Base-by-base conservation (phyloP, 768 basidiomycete species). In the Paxillus involutus region DNA sequence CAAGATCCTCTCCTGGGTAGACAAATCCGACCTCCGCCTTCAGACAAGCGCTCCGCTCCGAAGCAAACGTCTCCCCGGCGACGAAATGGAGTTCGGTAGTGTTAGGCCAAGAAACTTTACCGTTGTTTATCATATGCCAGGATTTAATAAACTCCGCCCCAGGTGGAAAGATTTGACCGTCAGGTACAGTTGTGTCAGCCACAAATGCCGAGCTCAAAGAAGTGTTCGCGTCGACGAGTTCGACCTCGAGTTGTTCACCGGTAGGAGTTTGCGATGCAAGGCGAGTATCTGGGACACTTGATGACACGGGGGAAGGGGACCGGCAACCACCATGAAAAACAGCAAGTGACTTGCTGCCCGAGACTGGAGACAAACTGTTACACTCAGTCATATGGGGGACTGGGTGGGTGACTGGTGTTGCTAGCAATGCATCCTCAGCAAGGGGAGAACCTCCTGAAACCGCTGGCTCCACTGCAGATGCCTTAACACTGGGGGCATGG, bases 91-190 rank as follows among this genome's bases (percentile, higher is more conserved):
- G 69, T 61, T 84, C 78, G 0, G 91, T 91, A 12, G 73, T 70
- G 26, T 79, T 76, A 1, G 88, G 88, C 91, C 90, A 94, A 17
- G 83, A 77, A 6, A 67, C 51, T 13, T 60, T 63, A 14, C 90
- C 85, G 59, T 79, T 79, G 61, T 94, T 94, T 30, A 76, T 57
- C 75, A 93, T 78, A 52, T 77, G 75, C 91, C 91, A 94, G 19
- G 83, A 83, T 71, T 93, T 94, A 51, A 91, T 80, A 62, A 94
- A 94, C 65, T 89, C 89, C 0, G 89, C 89, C 33, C 91, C 91
- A 7, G 89, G 84, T 30, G 89, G 89, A 64, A 93, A 88, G 46
- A 79, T 62, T 60, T 91, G 88, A 1, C 90, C 91, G 59, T 88
- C 85, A 4, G 80, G 75, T 47, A 90, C 85, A 33, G 88, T 91